A percentile compares a stretch with the other conserved stretches of the same genome.
These are phyloP conservation scores for Neospermospora avenae DNA, from an alignment of 2,329 filamentous ascomycete species.

Conservation along the genomic window DNA sequence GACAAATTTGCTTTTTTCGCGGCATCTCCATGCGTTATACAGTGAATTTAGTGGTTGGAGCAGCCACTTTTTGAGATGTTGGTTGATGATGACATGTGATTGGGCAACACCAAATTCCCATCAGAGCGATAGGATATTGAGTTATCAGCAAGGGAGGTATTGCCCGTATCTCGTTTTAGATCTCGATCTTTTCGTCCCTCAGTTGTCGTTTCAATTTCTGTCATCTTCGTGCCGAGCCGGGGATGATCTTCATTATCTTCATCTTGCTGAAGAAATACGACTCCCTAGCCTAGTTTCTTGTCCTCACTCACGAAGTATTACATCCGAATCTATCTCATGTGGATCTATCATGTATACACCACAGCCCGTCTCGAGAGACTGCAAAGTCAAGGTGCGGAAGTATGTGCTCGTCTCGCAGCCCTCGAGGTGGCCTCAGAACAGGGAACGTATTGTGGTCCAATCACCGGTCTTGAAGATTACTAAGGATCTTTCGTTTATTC, in stretches of 20 bases:
- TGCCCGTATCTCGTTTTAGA: background rate
- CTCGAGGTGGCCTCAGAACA: slow-evolving; percentile 21
- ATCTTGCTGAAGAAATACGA: background rate
- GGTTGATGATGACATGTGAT: background rate
- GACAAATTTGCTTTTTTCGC: background rate
- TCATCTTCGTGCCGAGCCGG: background rate
- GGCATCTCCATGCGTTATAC: background rate
- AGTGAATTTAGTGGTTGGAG: background rate
- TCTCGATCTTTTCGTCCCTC: background rate
- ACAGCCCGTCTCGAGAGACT: background rate
- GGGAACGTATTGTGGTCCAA: slow-evolving; percentile 24
- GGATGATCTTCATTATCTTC: background rate
- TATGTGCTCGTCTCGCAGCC: slow-evolving; percentile 25
- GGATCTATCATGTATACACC: background rate
- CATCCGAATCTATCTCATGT: background rate
- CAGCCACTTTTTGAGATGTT: background rate
- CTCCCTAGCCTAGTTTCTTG: background rate
- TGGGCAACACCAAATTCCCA: background rate
- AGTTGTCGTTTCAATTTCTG: background rate
- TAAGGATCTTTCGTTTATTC: slow-evolving; percentile 12
- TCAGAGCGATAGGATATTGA: background rate
- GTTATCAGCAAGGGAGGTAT: background rate
- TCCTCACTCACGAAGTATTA: background rate
- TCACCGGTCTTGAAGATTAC: slow-evolving; percentile 23
- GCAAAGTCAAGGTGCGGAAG: slow-evolving; percentile 22